Evolutionary conservation across 1,139 yeast species (phyloP), one percentile per base, ranked within the genome.

Genomic region (Geotrichum klebahnii): DNA sequence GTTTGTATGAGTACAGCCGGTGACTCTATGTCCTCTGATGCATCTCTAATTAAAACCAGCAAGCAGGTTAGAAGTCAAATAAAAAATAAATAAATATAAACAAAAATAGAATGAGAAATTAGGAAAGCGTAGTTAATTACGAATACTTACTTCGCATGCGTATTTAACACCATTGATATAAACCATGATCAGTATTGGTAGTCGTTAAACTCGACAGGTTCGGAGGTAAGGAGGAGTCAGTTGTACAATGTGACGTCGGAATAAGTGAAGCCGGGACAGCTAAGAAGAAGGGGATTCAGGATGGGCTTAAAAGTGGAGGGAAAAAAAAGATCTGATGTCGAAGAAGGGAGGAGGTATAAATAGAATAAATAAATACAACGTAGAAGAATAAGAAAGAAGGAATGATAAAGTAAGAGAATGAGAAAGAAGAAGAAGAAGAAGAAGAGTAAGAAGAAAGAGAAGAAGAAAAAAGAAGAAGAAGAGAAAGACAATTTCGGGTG

Each of bases 21-120:
- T 85, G 36, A 90, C 97, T 52, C 97, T 74, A 64, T 92, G 97
- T 46, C 98, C 98, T 57, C 98, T 77, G 50, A 92, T 89, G 68
- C 98, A 92, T 58, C 97, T 74, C 67, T 68, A 46, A 6, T 26
- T 26, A 26, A 26, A 26, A 26, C 10, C n/a, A n/a, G n/a, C n/a
- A 19, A 9, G 23, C 29, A 22, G 45, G 42, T 28, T 35, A 38
- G 22, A 19, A 28, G 34, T 38, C 14, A 44, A 33, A 28, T n/a
- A n/a, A n/a, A n/a, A n/a, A n/a, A n/a, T n/a, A n/a, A n/a, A n/a
- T n/a, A n/a, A n/a, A n/a, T n/a, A 42, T 36, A 19, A 17, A n/a
- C 37, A 19, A 26, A 16, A n/a, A 14, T 28, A 28, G 10, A 1
- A 31, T 12, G 17, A 8, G 24, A 22, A 3, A 20, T 19, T 10